Evolutionary conservation across 2,329 filamentous ascomycete genomes (phyloP).

Genomic region (Aulographum hederae): DNA sequence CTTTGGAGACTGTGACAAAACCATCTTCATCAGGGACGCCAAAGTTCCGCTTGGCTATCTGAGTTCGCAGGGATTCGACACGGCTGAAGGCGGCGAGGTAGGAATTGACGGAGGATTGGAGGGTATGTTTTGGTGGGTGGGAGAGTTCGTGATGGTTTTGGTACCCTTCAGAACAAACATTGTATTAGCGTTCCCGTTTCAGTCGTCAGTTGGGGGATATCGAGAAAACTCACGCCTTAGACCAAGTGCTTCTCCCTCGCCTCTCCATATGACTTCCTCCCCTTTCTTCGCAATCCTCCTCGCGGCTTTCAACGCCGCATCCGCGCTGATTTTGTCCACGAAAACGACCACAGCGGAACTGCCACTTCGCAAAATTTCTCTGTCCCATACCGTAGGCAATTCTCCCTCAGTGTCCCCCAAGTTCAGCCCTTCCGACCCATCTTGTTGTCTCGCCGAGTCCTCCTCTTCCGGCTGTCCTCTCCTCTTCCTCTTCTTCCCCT

Average conservation of each 20-base stretch:
- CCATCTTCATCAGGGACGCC: slow-evolving; percentile 85
- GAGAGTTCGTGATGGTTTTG: slow-evolving; percentile 47
- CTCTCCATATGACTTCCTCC: slow-evolving; percentile 48
- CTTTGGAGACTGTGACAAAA: slow-evolving; percentile 78
- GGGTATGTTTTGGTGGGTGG: slow-evolving; percentile 46
- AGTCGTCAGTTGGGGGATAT: no score
- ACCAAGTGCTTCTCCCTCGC: slow-evolving; percentile 26
- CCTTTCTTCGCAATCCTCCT: slow-evolving; percentile 39
- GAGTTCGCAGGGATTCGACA: slow-evolving; percentile 46
- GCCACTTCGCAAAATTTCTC: slow-evolving; percentile 52
- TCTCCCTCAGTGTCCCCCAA: slow-evolving; percentile 39
- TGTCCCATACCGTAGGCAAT: slow-evolving; percentile 57
- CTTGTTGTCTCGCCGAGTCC: slow-evolving; percentile 20
- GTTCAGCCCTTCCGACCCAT: no score
- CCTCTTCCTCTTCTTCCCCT: slow-evolving; percentile 36
- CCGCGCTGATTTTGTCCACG: slow-evolving; percentile 64
- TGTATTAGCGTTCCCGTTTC: no score
- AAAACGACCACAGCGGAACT: slow-evolving; percentile 67
- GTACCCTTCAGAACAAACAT: slow-evolving; percentile 37
- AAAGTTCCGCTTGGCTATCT: slow-evolving; percentile 42
- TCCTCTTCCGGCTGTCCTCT: slow-evolving; percentile 21
- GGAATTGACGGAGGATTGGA: slow-evolving; percentile 62
- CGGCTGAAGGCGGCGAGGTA: slow-evolving; percentile 68
- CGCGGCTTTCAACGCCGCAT: slow-evolving; percentile 58
- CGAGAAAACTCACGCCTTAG: slow-evolving; percentile 33